Base-by-base conservation (phyloP, 2,329 filamentous ascomycete genomes). In the Fulvia fulva region DNA sequence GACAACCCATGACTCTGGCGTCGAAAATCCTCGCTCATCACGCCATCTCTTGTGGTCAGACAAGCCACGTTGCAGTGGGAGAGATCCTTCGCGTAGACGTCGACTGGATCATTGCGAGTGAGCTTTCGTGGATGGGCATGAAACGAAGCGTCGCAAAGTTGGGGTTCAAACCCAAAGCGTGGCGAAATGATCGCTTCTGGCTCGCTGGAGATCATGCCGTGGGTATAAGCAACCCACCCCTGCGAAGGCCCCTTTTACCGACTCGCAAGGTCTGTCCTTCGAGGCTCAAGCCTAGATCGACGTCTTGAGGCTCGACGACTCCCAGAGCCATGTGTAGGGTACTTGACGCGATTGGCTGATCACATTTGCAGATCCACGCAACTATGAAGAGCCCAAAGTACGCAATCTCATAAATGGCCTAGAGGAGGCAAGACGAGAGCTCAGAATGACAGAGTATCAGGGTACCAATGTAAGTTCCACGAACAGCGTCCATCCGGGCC, bases 171-270 rank as follows among this genome's bases (percentile, higher is more conserved):
- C 50, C 54, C 4, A 28, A 26, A 4, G 43, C 52, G 23, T 57
- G 58, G 58, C 26, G 58, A 4, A 60, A 60, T 26, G 58, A 60
- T 44, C 53, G 58, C 14, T 51, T 60, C 32, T 60, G 58, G 58
- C 21, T 60, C 3, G 49, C 53, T 8, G 58, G 49, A 34, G 58
- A 60, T 26, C 54, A 60, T 51, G 58, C 45, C 19, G 58, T 60
- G 16, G 37, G 57, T 51, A 53, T 54, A 0, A 30, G 47, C 14
- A 51, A 53, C 23, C 11, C 37, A n/a, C n/a, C n/a, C n/a, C n/a
- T n/a, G n/a, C n/a, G n/a, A n/a, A n/a, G n/a, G n/a, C n/a, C n/a
- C n/a, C n/a, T n/a, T n/a, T n/a, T n/a, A 41, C 46, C 26, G 22
- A 51, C 6, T 47, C 55, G 2, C 51, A 52, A 37, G 52, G 51